Percentiles rank a stretch among this genome's conserved stretches.
phyloP scores from a whole-genome alignment of 2,329 filamentous ascomycete genomes.

The Sclerotinia trifoliorum region DNA sequence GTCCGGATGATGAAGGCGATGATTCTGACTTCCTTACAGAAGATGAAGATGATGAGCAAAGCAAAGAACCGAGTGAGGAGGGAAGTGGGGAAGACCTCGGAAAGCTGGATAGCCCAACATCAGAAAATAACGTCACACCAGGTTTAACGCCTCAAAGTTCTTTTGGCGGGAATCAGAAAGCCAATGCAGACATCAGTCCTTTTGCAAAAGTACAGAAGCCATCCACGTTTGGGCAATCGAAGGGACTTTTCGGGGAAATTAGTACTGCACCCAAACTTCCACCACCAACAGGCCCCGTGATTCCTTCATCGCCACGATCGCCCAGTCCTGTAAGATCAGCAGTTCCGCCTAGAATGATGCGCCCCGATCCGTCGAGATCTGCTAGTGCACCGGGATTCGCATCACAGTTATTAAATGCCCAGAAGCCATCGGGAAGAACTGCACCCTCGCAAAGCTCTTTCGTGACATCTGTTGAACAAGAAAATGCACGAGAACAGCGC shows the following conservation, averaged over 20 bases:
- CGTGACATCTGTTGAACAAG: conserved; percentile 32
- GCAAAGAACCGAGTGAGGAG: conserved; percentile 49
- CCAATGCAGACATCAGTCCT: conserved; percentile 35
- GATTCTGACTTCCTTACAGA: conserved; percentile 36
- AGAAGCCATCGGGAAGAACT: conserved; percentile 52
- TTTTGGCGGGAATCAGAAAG: conserved; percentile 51
- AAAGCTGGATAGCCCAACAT: conserved; percentile 59
- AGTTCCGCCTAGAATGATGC: conserved; percentile 50
- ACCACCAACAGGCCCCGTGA: conserved; percentile 49
- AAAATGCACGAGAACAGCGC: conserved; percentile 35
- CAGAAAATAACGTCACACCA: conserved; percentile 48
- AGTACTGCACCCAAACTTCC: conserved; percentile 55
- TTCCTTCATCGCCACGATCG: conserved; percentile 67
- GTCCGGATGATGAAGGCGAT: conserved; percentile 39
- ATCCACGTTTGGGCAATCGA: conserved; percentile 43
- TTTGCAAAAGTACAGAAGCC: conserved; percentile 50
- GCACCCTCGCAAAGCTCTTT: conserved; percentile 42
- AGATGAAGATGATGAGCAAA: conserved; percentile 45
- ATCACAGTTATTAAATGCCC: conserved; percentile 49
- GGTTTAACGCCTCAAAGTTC: conserved; percentile 59
- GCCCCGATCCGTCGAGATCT: conserved; percentile 54
- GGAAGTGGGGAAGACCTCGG: conserved; percentile 64
- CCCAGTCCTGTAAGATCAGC: conserved; percentile 67
- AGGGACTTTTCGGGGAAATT: conserved; percentile 55
- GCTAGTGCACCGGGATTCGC: conserved; percentile 61